Evolutionary conservation across 371 early-diverging fungal species (phyloP), one percentile per base, ranked within the genome.

Genomic region (Rhizomucor pusillus): DNA sequence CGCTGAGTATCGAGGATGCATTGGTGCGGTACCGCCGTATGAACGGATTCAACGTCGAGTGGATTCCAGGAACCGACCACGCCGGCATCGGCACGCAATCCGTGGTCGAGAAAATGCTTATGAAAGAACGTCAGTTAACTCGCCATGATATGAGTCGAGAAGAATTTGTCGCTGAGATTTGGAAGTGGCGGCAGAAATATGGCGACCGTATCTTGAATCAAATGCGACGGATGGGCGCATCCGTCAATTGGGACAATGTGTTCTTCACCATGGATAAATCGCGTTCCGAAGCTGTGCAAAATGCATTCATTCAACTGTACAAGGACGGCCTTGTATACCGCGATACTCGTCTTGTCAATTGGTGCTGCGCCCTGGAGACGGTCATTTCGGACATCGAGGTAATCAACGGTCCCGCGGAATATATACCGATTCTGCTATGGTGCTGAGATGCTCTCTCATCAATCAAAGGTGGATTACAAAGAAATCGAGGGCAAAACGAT

Each of bases 61-160:
- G 90, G 85, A 81, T 96, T 14, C 97, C 98, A 13, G 99, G 99
- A 13, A 90, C 90, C 57, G 99, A 99, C 65, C 99, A 99, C 70
- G 99, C 99, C 16, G 98, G 99, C 46, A 99, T 99, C 59, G 92
- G 95, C 14, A 97, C 97, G 0, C 98, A 99, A 65, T 84, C 91
- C 1, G 95, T 99, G 11, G 96, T 99, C 5, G 96, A 96, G 67
- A 93, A 92, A 70, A 81, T 87, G 60, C 59, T 97, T 47, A 81
- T 80, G 81, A 84, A 83, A 48, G 85, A 90, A 52, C 60, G 64
- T 1, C 50, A 57, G 43, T 36, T 66, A 14, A 76, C 84, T 3
- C 70, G 84, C 0, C 84, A 81, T 46, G 82, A 86, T 61, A 54
- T 94, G 24, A 91, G 91, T 3, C 74, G 96, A 44, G 90, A 90